Conservation (phyloP, 371 early-diverging fungal genomes). For the Mortierella sp. region DNA sequence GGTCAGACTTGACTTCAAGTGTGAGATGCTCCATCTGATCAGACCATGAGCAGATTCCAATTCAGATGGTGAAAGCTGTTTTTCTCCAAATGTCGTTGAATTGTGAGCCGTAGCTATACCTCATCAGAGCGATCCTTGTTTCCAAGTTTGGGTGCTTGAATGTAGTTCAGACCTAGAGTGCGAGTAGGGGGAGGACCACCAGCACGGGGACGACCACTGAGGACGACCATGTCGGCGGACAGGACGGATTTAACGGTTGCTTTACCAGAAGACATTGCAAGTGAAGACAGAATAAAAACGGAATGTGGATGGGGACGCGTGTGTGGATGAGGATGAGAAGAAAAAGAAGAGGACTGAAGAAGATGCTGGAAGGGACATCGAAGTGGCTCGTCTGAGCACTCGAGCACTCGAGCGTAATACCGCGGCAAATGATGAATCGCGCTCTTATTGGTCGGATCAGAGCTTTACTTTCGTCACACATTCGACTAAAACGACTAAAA, state of each 20-base stretch:
- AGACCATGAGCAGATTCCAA: conserved; percentile 10
- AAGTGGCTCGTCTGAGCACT: neutral
- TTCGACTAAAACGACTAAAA: conserved; percentile 2
- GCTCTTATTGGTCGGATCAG: conserved; percentile 32
- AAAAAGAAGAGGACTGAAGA: conserved; percentile 4
- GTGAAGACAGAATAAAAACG: neutral
- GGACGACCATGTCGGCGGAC: conserved; percentile 92
- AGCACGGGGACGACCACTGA: conserved; percentile 82
- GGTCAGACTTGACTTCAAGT: neutral
- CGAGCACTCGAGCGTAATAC: neutral
- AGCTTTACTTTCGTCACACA: neutral
- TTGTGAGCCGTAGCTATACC: conserved; percentile 57
- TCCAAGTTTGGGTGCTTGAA: conserved; percentile 90
- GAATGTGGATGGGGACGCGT: conserved; percentile 2
- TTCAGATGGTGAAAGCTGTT: neutral
- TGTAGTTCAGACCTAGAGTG: conserved; percentile 83
- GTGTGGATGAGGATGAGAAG: conserved; percentile 5
- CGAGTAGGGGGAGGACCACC: conserved; percentile 90
- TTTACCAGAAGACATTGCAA: conserved; percentile 56
- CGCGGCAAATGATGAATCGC: conserved; percentile 38
- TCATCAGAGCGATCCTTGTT: conserved; percentile 86
- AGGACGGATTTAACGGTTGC: conserved; percentile 88
- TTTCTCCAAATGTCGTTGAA: neutral
- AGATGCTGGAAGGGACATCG: conserved; percentile 5
- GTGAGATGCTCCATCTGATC: conserved; percentile 7